Percentiles rank a stretch among this genome's conserved stretches.
Evolutionary conservation across 192 early-diverging fungal genomes (phyloP).

Genomic region (Fimicolochytrium jonesii): DNA sequence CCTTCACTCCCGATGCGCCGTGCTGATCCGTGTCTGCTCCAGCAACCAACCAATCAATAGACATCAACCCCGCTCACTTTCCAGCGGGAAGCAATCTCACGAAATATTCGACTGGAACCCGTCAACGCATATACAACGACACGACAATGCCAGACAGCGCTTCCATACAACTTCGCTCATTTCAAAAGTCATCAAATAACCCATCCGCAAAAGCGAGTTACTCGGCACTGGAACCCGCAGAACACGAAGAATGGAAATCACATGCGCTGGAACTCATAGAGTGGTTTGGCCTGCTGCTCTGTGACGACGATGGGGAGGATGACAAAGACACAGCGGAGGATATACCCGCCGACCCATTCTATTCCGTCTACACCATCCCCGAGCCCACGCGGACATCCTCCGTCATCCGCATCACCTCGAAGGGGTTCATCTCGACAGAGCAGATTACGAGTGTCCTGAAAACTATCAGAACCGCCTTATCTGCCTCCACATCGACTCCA

Average conservation of each 20-base stretch:
- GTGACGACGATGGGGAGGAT: no score
- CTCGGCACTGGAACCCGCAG: not conserved
- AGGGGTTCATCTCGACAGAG: constrained; percentile 9
- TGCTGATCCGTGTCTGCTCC: no score
- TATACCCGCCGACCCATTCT: constrained; percentile 21
- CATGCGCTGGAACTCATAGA: constrained; percentile 7
- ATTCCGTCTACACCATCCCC: constrained; percentile 16
- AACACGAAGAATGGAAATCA: not conserved
- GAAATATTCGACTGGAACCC: no score
- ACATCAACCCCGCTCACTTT: no score
- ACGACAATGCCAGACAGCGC: not conserved
- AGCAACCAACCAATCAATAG: no score
- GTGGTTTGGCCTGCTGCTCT: constrained; percentile 27
- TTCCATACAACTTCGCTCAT: not conserved
- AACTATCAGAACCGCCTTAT: not conserved
- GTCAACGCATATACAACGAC: not conserved
- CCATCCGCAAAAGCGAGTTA: no score
- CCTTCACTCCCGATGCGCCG: not conserved
- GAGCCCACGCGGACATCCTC: not conserved
- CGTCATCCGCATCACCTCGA: not conserved
- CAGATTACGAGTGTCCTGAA: constrained; percentile 1
- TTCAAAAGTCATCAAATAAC: not conserved
- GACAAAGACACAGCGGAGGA: no score
- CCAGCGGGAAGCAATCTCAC: no score
- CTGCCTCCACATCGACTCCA: no score